Evolutionary conservation across 2,329 filamentous ascomycete species (phyloP).

Genomic region (Cladosporium sp.): DNA sequence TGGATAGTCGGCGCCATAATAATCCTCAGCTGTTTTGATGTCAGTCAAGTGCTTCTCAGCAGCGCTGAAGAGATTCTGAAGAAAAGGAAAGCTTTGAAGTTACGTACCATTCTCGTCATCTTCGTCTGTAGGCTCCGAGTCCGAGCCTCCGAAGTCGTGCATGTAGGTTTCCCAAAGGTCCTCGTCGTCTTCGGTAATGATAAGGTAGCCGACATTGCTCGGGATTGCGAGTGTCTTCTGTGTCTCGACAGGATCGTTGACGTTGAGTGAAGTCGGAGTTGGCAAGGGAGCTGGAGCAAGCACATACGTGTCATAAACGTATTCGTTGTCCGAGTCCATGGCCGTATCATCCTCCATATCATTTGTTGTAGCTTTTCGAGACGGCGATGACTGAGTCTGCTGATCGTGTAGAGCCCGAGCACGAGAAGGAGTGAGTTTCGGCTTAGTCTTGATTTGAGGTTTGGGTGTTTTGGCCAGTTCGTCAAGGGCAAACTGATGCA

Average conservation of each 20-base stretch:
- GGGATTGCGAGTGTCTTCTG: background rate
- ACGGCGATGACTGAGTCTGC: background rate
- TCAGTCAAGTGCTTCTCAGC: constrained; percentile 9
- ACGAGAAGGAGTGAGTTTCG: constrained; percentile 12
- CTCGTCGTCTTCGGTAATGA: constrained; percentile 49
- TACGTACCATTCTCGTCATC: constrained; percentile 52
- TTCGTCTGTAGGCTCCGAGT: constrained; percentile 52
- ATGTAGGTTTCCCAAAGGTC: constrained; percentile 56
- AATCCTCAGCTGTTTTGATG: constrained; percentile 57
- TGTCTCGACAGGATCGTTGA: constrained; percentile 21
- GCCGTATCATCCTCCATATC: constrained; percentile 33
- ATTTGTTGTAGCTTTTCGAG: background rate
- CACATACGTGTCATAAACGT: constrained; percentile 60
- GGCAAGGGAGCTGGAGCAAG: constrained; percentile 32
- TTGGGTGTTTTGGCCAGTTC: constrained; percentile 20
- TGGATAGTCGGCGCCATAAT: constrained; percentile 75
- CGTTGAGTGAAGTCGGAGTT: constrained; percentile 25
- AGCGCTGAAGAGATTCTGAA: too few relatives aligned
- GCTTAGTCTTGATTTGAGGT: constrained; percentile 12
- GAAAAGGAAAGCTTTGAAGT: constrained; percentile 28
- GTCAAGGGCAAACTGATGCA: constrained; percentile 27
- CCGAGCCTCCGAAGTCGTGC: constrained; percentile 8
- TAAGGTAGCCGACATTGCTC: constrained; percentile 41
- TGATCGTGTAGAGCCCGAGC: constrained; percentile 15
- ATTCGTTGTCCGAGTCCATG: constrained; percentile 48